Conservation (phyloP, 495 filamentous ascomycete genomes). For the Penicillium goetzii region DNA sequence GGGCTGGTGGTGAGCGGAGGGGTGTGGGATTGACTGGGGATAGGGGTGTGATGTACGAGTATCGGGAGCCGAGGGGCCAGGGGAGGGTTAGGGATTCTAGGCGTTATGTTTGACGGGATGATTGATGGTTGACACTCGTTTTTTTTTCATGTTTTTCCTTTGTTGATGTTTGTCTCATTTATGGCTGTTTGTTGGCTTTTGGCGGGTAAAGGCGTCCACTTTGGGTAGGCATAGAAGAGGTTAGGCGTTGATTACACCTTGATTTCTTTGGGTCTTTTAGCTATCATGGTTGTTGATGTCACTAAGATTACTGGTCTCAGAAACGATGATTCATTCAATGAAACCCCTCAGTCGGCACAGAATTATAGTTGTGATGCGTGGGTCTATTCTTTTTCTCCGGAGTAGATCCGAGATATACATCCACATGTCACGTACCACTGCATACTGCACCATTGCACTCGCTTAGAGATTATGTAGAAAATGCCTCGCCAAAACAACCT, state of each 20-base stretch:
- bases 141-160: not conserved
- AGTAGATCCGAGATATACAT: not conserved
- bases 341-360: too few species aligned
- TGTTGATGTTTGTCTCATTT: not conserved
- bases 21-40: not conserved
- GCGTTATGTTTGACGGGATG: not conserved
- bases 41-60: not conserved
- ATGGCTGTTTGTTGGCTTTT: not conserved
- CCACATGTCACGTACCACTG: not conserved
- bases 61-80: constrained; percentile 1
- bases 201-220: not conserved
- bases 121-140: not conserved
- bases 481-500: too few species aligned
- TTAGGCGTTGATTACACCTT: not conserved
- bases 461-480: too few species aligned
- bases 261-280: not conserved
- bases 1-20: not conserved
- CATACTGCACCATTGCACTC: not conserved
- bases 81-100: not conserved
- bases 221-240: not conserved
- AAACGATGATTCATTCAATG: too few species aligned
- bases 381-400: too few species aligned
- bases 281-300: not conserved
- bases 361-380: too few species aligned
- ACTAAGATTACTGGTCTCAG: not conserved